Evolutionary conservation across 2,329 filamentous ascomycete genomes (phyloP).

Genomic region (Beauveria brongniartii): DNA sequence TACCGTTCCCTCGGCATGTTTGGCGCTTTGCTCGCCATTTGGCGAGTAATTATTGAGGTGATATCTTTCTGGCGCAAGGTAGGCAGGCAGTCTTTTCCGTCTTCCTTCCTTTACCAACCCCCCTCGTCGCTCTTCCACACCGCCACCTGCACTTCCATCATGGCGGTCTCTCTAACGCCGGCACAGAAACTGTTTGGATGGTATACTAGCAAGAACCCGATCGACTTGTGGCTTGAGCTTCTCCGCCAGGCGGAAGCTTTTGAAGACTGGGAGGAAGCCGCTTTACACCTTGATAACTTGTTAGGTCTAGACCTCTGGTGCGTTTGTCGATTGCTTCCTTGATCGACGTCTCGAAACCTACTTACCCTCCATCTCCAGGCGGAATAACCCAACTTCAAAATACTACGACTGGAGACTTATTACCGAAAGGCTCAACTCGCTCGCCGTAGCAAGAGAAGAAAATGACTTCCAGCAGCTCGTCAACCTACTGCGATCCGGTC

Average conservation of each 20-base stretch:
- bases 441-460: constrained; percentile 60
- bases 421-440: constrained; percentile 62
- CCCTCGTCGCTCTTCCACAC: constrained; percentile 10
- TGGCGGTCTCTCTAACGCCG: constrained; percentile 18
- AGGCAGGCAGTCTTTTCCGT: constrained; percentile 21
- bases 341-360: not conserved
- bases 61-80: constrained; percentile 56
- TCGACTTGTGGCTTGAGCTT: constrained; percentile 56
- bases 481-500: constrained; percentile 70
- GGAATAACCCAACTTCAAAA: constrained; percentile 70
- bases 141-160: constrained; percentile 12
- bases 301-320: constrained; percentile 77
- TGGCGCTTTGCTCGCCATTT: constrained; percentile 41
- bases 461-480: constrained; percentile 67
- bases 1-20: constrained; percentile 28
- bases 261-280: constrained; percentile 83
- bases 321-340: constrained; percentile 11
- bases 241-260: constrained; percentile 61
- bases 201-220: constrained; percentile 57
- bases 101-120: constrained; percentile 4
- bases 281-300: constrained; percentile 71
- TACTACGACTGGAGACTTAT: constrained; percentile 86
- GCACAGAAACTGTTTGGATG: constrained; percentile 59
- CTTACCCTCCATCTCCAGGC: constrained; percentile 42
- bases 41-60: constrained; percentile 54